Base-by-base conservation (phyloP, 106 monocot genomes). In the Acanthochlamys bracteata region DNA sequence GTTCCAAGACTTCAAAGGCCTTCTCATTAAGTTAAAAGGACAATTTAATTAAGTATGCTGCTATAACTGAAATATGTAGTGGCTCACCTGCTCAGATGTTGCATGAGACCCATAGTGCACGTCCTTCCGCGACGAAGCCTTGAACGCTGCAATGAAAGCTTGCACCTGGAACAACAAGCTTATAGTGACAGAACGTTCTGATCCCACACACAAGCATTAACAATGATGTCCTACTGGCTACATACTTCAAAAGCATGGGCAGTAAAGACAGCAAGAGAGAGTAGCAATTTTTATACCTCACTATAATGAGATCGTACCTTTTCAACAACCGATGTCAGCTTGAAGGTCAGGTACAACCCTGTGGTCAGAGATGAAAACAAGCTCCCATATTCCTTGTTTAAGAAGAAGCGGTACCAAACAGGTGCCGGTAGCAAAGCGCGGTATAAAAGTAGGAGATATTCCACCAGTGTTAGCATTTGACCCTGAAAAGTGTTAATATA, bases 341-440 rank as follows among this genome's bases (percentile, higher is more conserved):
- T 93, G 71, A 89, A 93, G 45, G 89, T 93, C 47, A 93, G 73
- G 57, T 93, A 93, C 24, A 93, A 59, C 22, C 93, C 89, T 20
- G 93, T 93, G 20, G 79, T 93, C 46, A 89, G 83, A 77, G 93
- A 89, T 33, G 93, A 93, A 74, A 93, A 89, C 4, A 89, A 83
- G 60, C 85, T 83, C 4, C 93, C 93, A 65, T 89, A 93, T 68
- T 89, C 93, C 62, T 86, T 89, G 76, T 93, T 89, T 43, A 93
- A 78, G 73, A 93, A 93, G 74, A 93, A 93, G 16, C 93, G 83
- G 47, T 89, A 89, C 89, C 93, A 93, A 75, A 93, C 83, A 49
- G 93, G 83, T 41, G 89, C 69, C 57, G 93, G 93, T 63, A 93
- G 75, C 43, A 89, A 72, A 53, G 89, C 86, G 53, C 93, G 93